A percentile compares a stretch with the other conserved stretches of the same genome.
Conservation (phyloP, 2,329 filamentous ascomycete species). For the Chalara sp. region DNA sequence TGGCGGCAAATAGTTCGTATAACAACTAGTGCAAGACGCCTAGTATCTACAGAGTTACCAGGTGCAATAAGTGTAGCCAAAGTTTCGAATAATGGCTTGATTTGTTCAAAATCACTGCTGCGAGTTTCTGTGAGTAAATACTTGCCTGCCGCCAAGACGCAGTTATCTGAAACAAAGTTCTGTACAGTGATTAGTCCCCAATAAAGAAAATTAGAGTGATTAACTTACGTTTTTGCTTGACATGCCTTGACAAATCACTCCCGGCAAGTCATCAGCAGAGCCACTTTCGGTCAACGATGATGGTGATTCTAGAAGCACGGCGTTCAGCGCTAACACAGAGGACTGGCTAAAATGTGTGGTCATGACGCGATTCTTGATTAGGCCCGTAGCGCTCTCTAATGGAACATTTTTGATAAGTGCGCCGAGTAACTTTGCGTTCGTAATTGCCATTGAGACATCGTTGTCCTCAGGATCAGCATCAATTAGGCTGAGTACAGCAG, state of each 20-base stretch:
- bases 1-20: conserved; percentile 77
- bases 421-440: conserved; percentile 83
- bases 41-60: conserved; percentile 72
- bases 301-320: conserved; percentile 76
- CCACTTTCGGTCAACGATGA: conserved; percentile 57
- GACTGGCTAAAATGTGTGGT: conserved; percentile 68
- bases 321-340: conserved; percentile 82
- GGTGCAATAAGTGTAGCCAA: conserved; percentile 70
- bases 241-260: conserved; percentile 76
- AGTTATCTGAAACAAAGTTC: conserved; percentile 83
- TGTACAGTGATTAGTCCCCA: conserved; percentile 30
- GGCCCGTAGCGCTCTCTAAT: conserved; percentile 53
- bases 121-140: conserved; percentile 66
- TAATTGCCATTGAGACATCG: conserved; percentile 75
- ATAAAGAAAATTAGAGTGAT: neutral
- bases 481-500: conserved; percentile 81
- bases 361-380: conserved; percentile 69
- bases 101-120: conserved; percentile 65
- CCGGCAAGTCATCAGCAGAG: conserved; percentile 66
- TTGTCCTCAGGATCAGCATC: conserved; percentile 74
- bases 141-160: conserved; percentile 84
- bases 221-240: conserved; percentile 63
- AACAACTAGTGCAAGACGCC: conserved; percentile 80
- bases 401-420: conserved; percentile 84
- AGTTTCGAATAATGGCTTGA: conserved; percentile 73